phyloP scores from a whole-genome alignment of 345 rosid species.

The Populus tremula region DNA sequence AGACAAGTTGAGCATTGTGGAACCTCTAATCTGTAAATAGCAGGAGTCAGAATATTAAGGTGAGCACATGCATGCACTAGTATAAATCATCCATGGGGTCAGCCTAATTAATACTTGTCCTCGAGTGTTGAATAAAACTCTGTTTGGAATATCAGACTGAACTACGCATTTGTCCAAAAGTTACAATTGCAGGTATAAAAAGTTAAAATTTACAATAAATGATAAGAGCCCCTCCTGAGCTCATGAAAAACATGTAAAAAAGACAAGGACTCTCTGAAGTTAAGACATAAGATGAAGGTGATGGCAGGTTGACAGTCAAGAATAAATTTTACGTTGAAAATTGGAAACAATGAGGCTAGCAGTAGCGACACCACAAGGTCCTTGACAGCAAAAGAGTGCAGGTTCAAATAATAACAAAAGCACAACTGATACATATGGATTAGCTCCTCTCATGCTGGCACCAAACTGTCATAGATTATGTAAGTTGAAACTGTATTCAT shows the following conservation, averaged over 20 bases:
- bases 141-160: neutral
- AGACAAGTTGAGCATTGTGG: conserved; percentile 92
- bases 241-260: neutral
- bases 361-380: neutral
- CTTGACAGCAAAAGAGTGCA: neutral
- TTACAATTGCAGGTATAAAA: neutral
- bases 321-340: neutral
- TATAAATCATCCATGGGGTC: neutral
- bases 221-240: neutral
- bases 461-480: neutral
- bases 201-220: neutral
- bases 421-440: neutral
- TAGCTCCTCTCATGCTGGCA: neutral
- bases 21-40: conserved; percentile 57
- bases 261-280: neutral
- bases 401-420: neutral
- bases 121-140: neutral
- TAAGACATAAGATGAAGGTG: neutral
- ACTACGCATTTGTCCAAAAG: neutral
- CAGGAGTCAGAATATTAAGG: neutral
- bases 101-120: neutral
- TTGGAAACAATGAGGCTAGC: neutral
- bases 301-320: neutral
- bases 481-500: neutral
- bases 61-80: neutral